These are phyloP conservation scores for Solanum ossicruentum DNA, from an alignment of 257 asterid genomes.

Conservation along the genomic window DNA sequence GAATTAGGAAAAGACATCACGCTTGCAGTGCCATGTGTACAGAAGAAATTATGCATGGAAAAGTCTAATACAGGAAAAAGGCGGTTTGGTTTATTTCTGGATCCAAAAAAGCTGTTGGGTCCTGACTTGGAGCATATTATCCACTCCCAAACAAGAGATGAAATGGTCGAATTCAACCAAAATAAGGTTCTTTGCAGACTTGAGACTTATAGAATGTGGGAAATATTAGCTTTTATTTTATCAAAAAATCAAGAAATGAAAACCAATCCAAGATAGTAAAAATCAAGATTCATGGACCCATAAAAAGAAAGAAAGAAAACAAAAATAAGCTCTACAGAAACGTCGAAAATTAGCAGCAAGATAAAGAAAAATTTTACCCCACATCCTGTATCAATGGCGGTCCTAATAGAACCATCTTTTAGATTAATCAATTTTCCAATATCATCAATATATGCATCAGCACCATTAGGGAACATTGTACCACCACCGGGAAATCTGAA, in stretches of 20 bases:
- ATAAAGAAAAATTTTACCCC: slow-evolving; percentile 38
- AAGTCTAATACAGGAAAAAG: not conserved
- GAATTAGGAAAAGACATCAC: not conserved
- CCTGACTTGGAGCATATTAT: not conserved
- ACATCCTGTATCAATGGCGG: slow-evolving; percentile 95
- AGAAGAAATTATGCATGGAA: slow-evolving; percentile 1
- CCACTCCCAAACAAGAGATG: not conserved
- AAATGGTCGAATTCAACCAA: not conserved
- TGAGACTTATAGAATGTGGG: not conserved
- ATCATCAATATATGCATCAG: slow-evolving; percentile 63
- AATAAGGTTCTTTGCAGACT: not conserved
- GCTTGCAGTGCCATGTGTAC: slow-evolving; percentile 9
- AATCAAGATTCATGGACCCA: not conserved
- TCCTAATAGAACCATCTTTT: slow-evolving; percentile 63
- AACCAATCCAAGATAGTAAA: not conserved
- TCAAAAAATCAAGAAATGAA: not conserved
- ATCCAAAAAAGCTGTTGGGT: not conserved
- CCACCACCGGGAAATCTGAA: slow-evolving; percentile 91
- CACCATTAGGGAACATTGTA: slow-evolving; percentile 81
- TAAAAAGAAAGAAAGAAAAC: not conserved
- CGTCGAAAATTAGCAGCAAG: not conserved
- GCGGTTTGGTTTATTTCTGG: not conserved
- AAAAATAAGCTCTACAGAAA: not conserved
- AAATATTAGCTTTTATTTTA: not conserved
- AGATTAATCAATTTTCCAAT: slow-evolving; percentile 57